A percentile compares a stretch with the other conserved stretches of the same genome.
These are phyloP conservation scores for Trichosporon sp. DNA, from an alignment of 1,284 basidiomycete species.

Conservation along the genomic window DNA sequence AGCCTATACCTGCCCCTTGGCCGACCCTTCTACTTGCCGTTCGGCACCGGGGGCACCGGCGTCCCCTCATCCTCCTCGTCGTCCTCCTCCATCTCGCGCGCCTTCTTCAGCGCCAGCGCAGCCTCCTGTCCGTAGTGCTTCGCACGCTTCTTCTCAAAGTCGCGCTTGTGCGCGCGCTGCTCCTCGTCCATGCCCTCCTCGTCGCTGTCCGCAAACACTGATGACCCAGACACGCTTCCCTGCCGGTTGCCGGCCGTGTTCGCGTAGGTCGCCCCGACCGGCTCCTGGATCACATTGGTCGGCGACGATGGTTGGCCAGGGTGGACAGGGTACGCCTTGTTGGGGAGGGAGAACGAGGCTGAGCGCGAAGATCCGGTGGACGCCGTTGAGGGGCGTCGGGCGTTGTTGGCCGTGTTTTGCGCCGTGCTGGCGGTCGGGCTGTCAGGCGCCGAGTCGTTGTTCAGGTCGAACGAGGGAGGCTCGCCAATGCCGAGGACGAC, in stretches of 20 bases:
- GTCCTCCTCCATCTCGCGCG: constrained; percentile 38
- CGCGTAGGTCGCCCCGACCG: constrained; percentile 47
- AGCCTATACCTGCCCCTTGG: no score
- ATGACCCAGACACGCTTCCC: constrained; percentile 20
- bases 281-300: constrained; percentile 53
- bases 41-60: not conserved
- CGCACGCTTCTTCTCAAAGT: constrained; percentile 73
- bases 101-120: constrained; percentile 71
- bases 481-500: constrained; percentile 68
- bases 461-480: constrained; percentile 50
- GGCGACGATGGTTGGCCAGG: constrained; percentile 34
- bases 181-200: constrained; percentile 82
- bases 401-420: constrained; percentile 22
- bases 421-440: constrained; percentile 10
- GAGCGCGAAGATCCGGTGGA: constrained; percentile 71
- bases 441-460: constrained; percentile 12
- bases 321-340: constrained; percentile 34
- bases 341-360: constrained; percentile 63
- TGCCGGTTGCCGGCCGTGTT: constrained; percentile 42
- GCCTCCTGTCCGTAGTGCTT: constrained; percentile 87
- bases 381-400: constrained; percentile 55
- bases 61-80: constrained; percentile 32
- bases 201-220: constrained; percentile 58
- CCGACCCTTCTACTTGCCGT: not conserved
- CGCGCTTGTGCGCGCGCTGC: constrained; percentile 77